Percentiles rank a stretch among this genome's conserved stretches.
Evolutionary conservation across 1,139 yeast genomes (phyloP).

Genomic region (Candida sp.): DNA sequence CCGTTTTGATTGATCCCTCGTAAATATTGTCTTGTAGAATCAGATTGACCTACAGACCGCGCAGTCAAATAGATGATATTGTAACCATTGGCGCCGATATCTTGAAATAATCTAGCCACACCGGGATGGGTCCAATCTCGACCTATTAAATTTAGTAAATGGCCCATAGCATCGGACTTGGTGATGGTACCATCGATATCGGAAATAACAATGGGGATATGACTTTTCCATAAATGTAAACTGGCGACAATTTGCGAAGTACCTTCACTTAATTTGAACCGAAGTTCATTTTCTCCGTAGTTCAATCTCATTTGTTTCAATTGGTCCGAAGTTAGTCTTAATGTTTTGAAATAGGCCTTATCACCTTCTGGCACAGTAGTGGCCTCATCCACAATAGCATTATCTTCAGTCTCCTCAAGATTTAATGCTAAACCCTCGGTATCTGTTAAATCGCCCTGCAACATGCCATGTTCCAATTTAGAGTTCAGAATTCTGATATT

Average conservation of each 20-base stretch:
- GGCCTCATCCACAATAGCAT: not conserved
- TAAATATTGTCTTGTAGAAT: constrained; percentile 82
- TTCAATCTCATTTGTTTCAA: constrained; percentile 68
- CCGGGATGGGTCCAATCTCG: constrained; percentile 99
- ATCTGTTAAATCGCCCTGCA: constrained; percentile 9
- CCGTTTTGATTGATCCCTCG: constrained; percentile 75
- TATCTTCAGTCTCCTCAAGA: constrained; percentile 5
- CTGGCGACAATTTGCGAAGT: constrained; percentile 73
- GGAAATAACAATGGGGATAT: constrained; percentile 89
- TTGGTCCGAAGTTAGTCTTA: constrained; percentile 90
- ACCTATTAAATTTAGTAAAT: constrained; percentile 89
- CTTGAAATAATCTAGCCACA: constrained; percentile 86
- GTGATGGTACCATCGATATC: constrained; percentile 99
- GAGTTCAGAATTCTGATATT: constrained; percentile 56
- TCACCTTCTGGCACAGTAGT: constrained; percentile 18
- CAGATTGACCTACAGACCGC: constrained; percentile 95
- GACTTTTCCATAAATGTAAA: constrained; percentile 79
- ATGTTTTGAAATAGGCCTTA: constrained; percentile 71
- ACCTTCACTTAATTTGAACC: constrained; percentile 80
- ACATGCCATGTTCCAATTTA: constrained; percentile 8
- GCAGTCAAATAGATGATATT: constrained; percentile 93
- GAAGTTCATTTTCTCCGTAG: constrained; percentile 75
- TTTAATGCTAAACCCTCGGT: constrained; percentile 5
- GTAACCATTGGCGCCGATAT: constrained; percentile 84
- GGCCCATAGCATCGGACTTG: constrained; percentile 96